Base-by-base conservation (phyloP, 2,329 filamentous ascomycete species). In the Beauveria sp. region DNA sequence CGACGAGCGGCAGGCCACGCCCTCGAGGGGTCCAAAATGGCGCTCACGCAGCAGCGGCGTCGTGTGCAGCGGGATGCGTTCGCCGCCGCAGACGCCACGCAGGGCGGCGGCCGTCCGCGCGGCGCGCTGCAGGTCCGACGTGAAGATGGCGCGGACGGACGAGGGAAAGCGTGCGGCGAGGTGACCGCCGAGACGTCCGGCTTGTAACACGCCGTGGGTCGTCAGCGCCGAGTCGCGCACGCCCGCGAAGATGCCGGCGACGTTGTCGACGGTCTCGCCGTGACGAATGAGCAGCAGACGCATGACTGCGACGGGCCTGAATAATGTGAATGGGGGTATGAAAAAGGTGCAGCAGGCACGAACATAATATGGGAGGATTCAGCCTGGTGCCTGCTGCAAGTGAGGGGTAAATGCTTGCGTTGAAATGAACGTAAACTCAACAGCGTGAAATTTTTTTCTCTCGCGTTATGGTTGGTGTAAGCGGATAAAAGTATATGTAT, bases 221-320 rank as follows among this genome's bases (percentile, higher is more conserved):
- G 92, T 96, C 67, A 96, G 79, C 46, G 85, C 78, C 1, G 91
- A 93, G 75, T 96, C 90, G 72, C 86, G 89, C 57, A 86, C 84
- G 63, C 92, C 92, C 67, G 92, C 92, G 58, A 89, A 93, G 63
- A 90, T 75, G 60, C 87, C 83, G 46, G 88, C 88, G 63, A 95
- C 88, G 73, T 96, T 96, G 76, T 96, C 90, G 66, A 96, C 89
- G 18, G 91, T 93, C 77, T 96, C 92, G 70, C 88, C 92, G 79
- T 96, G 92, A 62, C 92, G 87, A 69, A 96, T 85, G 68, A 96
- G 81, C 69, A 92, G 86, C 61, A 96, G 66, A 64, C 70, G 74
- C 73, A 76, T 76, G 31, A 5, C 31, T 14, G 31, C 31, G 7
- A 40, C 7, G 9, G 18, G 31, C 28, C 24, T 49, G 18, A 8